A percentile compares a stretch with the other conserved stretches of the same genome.
phyloP scores from a whole-genome alignment of 306 rosid species.

The Vigna hirtella region DNA sequence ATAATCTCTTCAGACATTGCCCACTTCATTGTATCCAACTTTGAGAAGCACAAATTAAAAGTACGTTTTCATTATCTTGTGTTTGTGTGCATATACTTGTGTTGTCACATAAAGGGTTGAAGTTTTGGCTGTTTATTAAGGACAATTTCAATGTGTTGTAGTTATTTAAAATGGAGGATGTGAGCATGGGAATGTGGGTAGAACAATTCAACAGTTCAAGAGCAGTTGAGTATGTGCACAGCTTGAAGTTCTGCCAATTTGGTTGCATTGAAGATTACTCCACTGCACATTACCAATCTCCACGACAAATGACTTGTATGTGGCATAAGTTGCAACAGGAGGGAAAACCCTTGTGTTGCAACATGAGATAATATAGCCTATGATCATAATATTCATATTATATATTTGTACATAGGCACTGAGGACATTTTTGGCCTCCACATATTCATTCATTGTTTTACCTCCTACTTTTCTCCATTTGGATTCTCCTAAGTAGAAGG shows the following conservation, averaged over 20 bases:
- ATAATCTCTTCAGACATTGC: slow-evolving; percentile 68
- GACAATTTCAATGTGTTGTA: slow-evolving; percentile 39
- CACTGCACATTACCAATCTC: slow-evolving; percentile 85
- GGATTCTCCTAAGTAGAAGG: background rate
- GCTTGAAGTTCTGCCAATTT: slow-evolving; percentile 69
- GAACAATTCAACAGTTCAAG: slow-evolving; percentile 65
- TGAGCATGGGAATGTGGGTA: slow-evolving; percentile 91
- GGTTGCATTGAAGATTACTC: slow-evolving; percentile 72
- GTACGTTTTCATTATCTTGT: slow-evolving; percentile 50
- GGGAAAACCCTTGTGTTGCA: slow-evolving; percentile 64
- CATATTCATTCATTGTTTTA: slow-evolving; percentile 35
- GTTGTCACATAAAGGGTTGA: background rate
- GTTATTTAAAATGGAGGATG: slow-evolving; percentile 88
- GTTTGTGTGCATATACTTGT: background rate
- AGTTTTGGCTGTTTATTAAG: background rate
- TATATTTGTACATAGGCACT: slow-evolving; percentile 19
- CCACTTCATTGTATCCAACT: slow-evolving; percentile 62
- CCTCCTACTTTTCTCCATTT: background rate
- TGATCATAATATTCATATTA: background rate
- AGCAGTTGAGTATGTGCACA: slow-evolving; percentile 61
- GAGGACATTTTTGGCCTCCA: background rate
- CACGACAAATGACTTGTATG: slow-evolving; percentile 73
- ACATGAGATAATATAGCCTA: slow-evolving; percentile 53
- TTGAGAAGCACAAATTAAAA: slow-evolving; percentile 63
- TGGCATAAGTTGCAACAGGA: slow-evolving; percentile 57